Conservation (phyloP, 2,329 filamentous ascomycete species). For the Colletotrichum lupini region DNA sequence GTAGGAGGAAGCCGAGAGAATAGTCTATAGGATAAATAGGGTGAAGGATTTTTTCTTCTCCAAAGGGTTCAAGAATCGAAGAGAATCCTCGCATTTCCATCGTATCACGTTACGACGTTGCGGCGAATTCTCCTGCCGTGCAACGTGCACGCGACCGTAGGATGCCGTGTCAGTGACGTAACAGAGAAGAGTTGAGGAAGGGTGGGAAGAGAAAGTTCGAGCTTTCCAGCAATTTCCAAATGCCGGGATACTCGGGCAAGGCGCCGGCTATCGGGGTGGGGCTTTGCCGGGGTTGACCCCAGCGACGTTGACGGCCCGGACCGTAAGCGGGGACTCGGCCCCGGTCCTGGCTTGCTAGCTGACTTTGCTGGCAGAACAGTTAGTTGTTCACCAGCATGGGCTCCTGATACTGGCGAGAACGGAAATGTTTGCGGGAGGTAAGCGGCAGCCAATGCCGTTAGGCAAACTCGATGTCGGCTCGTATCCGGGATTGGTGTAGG, state of each 20-base stretch:
- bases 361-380: slow-evolving; percentile 72
- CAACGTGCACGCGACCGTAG: slow-evolving; percentile 3
- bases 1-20: not conserved
- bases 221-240: slow-evolving; percentile 35
- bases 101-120: not conserved
- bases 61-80: not conserved
- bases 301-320: not conserved
- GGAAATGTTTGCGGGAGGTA: slow-evolving; percentile 84
- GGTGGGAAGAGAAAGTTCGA: slow-evolving; percentile 16
- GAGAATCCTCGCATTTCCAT: not conserved
- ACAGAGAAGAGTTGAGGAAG: not conserved
- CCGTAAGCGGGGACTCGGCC: not conserved
- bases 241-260: slow-evolving; percentile 16
- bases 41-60: not conserved
- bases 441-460: slow-evolving; percentile 76
- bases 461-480: slow-evolving; percentile 78
- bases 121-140: not conserved
- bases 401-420: slow-evolving; percentile 80
- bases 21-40: not conserved
- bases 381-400: slow-evolving; percentile 79
- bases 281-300: not conserved
- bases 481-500: slow-evolving; percentile 76
- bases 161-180: slow-evolving; percentile 33
- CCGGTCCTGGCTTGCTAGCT: not conserved
- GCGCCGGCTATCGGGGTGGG: not conserved